These are phyloP conservation scores for Rosa rugosa DNA, from an alignment of 306 rosid species.

Conservation along the genomic window DNA sequence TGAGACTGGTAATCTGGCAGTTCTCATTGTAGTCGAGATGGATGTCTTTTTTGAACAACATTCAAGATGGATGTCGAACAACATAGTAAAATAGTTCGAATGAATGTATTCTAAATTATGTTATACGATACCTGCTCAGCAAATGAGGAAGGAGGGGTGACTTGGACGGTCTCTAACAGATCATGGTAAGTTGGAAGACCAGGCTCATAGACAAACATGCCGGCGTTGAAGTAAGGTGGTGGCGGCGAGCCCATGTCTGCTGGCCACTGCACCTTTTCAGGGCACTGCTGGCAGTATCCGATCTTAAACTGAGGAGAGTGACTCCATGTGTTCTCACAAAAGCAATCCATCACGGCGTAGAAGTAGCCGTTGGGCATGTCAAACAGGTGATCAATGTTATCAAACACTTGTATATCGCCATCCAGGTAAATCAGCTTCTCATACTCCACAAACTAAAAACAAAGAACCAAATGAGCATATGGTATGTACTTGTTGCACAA, in stretches of 20 bases:
- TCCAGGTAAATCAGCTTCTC: constrained; percentile 52
- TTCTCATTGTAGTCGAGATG: neutral
- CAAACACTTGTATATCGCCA: constrained; percentile 54
- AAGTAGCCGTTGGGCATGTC: constrained; percentile 37
- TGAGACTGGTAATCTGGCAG: neutral
- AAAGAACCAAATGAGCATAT: neutral
- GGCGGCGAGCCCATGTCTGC: constrained; percentile 39
- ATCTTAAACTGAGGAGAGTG: constrained; percentile 38
- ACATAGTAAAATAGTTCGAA: neutral
- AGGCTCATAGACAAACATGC: constrained; percentile 47
- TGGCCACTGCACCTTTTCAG: constrained; percentile 43
- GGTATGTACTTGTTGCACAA: neutral
- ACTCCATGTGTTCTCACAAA: constrained; percentile 54
- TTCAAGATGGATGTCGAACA: too few relatives aligned
- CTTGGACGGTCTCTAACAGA: constrained; percentile 34
- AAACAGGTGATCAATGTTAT: constrained; percentile 47
- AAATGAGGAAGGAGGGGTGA: constrained; percentile 37
- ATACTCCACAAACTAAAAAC: constrained; percentile 47
- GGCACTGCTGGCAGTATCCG: constrained; percentile 60
- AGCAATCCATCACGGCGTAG: constrained; percentile 57
- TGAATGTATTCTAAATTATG: neutral
- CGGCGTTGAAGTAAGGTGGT: constrained; percentile 52
- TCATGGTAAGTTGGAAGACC: constrained; percentile 24
- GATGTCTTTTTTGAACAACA: too few relatives aligned
- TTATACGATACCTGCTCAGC: constrained; percentile 45